Conservation (phyloP, 352 stramenopile genomes). For the Pythium angustatum region DNA sequence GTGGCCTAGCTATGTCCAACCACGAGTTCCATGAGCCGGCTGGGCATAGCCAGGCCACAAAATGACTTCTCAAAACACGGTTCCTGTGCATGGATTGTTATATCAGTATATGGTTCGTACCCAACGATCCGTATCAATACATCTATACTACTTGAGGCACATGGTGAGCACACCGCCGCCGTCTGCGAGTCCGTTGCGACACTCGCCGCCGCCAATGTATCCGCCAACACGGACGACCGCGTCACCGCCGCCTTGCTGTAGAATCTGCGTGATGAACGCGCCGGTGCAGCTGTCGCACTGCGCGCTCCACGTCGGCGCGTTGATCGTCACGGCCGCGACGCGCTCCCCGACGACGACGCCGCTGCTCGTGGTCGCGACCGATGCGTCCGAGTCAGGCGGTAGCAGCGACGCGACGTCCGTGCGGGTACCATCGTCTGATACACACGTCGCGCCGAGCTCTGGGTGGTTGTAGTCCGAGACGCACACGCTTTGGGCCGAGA, state of each 20-base stretch:
- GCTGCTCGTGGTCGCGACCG: not conserved
- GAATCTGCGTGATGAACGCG: conserved; percentile 13
- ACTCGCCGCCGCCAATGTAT: conserved; percentile 6
- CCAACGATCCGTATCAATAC: too few relatives aligned
- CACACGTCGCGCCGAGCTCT: conserved; percentile 16
- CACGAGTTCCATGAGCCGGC: too few relatives aligned
- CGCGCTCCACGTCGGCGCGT: conserved; percentile 6
- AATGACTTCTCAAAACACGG: too few relatives aligned
- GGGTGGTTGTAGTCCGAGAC: conserved; percentile 19
- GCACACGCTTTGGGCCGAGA: not conserved
- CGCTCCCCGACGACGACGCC: conserved; percentile 1
- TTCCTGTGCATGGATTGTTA: too few relatives aligned
- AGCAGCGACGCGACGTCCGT: not conserved
- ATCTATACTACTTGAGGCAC: too few relatives aligned
- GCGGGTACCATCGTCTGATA: not conserved
- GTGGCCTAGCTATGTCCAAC: too few relatives aligned
- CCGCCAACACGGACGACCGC: conserved; percentile 4
- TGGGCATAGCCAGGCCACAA: too few relatives aligned
- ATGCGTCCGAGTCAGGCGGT: not conserved
- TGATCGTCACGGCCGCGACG: not conserved
- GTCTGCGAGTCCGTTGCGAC: too few relatives aligned
- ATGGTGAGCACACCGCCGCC: too few relatives aligned
- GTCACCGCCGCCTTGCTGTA: not conserved
- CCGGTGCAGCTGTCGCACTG: conserved; percentile 18
- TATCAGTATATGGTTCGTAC: too few relatives aligned